Percentiles rank a stretch among this genome's conserved stretches.
Conservation (phyloP, 257 asterid species). For the Ligustrum vulgare region DNA sequence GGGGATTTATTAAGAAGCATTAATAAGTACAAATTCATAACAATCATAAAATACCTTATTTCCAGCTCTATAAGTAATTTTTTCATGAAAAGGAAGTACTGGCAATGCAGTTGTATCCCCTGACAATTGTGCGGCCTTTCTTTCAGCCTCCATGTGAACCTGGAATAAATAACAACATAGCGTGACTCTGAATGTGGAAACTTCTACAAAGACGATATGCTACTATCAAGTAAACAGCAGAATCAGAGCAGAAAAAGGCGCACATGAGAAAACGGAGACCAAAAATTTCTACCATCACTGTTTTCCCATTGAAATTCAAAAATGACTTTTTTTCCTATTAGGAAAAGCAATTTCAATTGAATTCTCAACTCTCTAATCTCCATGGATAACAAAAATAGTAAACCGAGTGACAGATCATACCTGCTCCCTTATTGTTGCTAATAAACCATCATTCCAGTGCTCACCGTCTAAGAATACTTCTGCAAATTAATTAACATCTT, state of each 20-base stretch:
- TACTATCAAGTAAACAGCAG: constrained; percentile 4
- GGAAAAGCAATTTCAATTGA: neutral
- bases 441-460: constrained; percentile 97
- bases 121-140: constrained; percentile 62
- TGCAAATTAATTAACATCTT: constrained; percentile 39
- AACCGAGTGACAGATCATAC: constrained; percentile 40
- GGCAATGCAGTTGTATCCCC: constrained; percentile 48
- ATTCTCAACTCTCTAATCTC: constrained; percentile 4
- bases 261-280: neutral
- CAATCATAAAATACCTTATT: constrained; percentile 58
- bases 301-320: neutral
- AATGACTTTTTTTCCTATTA: neutral
- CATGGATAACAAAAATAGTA: constrained; percentile 13
- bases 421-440: constrained; percentile 94
- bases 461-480: constrained; percentile 87
- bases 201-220: neutral
- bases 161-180: constrained; percentile 32
- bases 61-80: constrained; percentile 84
- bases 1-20: neutral
- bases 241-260: neutral
- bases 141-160: constrained; percentile 98
- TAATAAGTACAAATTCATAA: constrained; percentile 18
- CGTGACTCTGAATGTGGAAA: constrained; percentile 12
- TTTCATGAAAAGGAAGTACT: constrained; percentile 53
- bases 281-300: neutral